Percentiles rank a stretch among this genome's conserved stretches.
Evolutionary conservation across 306 rosid species (phyloP).

Genomic region (Elaeagnus macrophylla): DNA sequence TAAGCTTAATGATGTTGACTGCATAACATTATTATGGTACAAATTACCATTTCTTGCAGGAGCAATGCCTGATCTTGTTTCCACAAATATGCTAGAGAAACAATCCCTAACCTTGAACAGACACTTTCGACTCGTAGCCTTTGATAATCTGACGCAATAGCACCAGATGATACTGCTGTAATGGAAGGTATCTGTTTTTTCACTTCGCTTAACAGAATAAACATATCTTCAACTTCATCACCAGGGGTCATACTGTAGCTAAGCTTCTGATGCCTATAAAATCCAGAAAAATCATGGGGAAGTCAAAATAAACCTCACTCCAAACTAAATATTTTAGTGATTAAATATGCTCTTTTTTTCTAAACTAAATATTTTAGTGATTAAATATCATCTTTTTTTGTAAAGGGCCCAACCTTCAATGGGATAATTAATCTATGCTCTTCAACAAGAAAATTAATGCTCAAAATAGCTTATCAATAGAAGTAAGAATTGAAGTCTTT

Average conservation of each 20-base stretch:
- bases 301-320: conserved; percentile 8
- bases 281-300: conserved; percentile 15
- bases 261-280: conserved; percentile 70
- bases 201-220: conserved; percentile 71
- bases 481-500: too few species aligned
- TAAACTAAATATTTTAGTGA: too few species aligned
- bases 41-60: conserved; percentile 86
- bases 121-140: conserved; percentile 95
- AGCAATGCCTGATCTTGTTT: conserved; percentile 91
- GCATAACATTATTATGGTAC: conserved; percentile 13
- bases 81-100: conserved; percentile 95
- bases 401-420: too few species aligned
- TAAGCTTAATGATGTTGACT: neutral
- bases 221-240: conserved; percentile 96
- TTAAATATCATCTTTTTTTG: too few species aligned
- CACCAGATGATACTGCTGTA: conserved; percentile 85
- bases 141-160: conserved; percentile 97
- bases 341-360: too few species aligned
- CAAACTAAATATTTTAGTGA: too few species aligned
- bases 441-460: too few species aligned
- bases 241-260: conserved; percentile 74
- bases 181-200: conserved; percentile 75
- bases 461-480: too few species aligned
- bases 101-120: conserved; percentile 98
- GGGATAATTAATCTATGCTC: too few species aligned